A percentile compares a stretch with the other conserved stretches of the same genome.
Evolutionary conservation across 352 stramenopile species (phyloP).

Genomic region (Phytopythium aichiense): DNA sequence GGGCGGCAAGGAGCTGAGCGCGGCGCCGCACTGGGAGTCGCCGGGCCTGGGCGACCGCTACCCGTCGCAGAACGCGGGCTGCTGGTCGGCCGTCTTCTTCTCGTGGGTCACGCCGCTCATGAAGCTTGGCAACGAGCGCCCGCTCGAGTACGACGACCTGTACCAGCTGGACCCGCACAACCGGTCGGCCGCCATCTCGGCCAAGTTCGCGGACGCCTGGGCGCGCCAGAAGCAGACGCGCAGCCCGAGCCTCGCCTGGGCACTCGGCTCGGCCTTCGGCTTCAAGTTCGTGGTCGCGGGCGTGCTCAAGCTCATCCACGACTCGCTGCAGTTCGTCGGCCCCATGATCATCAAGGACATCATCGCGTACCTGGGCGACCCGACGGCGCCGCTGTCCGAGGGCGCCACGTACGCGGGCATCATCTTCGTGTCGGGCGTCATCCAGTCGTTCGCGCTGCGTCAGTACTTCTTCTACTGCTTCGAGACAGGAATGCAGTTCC

Average conservation of each 20-base stretch:
- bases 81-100: constrained; percentile 71
- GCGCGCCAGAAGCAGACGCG: constrained; percentile 18
- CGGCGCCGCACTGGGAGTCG: constrained; percentile 13
- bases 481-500: constrained; percentile 69
- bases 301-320: constrained; percentile 77
- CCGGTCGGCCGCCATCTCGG: constrained; percentile 40
- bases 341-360: constrained; percentile 85
- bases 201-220: constrained; percentile 49
- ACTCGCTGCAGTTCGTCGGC: constrained; percentile 81
- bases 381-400: constrained; percentile 42
- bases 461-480: constrained; percentile 89
- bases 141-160: constrained; percentile 79
- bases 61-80: constrained; percentile 49
- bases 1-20: constrained; percentile 5
- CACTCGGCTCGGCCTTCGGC: constrained; percentile 50
- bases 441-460: constrained; percentile 73
- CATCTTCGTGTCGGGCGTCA: constrained; percentile 66
- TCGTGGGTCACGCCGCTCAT: constrained; percentile 88
- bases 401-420: constrained; percentile 59
- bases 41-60: constrained; percentile 55
- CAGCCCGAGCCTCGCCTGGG: constrained; percentile 52
- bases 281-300: constrained; percentile 45
- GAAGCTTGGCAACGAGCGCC: constrained; percentile 71
- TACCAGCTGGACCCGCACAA: constrained; percentile 80
- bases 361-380: constrained; percentile 74